These are phyloP conservation scores for Choiromyces venosus DNA, from an alignment of 495 filamentous ascomycete genomes.

Conservation along the genomic window DNA sequence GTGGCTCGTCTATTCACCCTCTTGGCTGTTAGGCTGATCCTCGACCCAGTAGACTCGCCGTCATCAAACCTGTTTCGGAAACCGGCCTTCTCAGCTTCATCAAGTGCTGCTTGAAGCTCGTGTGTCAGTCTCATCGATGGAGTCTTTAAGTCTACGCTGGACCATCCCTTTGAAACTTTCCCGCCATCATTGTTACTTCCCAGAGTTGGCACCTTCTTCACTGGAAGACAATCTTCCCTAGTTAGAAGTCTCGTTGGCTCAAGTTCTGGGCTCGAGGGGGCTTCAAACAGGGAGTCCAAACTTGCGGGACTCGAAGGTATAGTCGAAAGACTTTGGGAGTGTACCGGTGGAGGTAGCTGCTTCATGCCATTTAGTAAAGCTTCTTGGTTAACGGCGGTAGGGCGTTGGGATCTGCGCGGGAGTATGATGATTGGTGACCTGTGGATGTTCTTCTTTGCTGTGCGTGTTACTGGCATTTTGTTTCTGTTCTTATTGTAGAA, in stretches of 20 bases:
- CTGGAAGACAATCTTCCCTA: no score
- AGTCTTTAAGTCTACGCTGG: no score
- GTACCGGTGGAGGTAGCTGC: background rate
- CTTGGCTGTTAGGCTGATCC: background rate
- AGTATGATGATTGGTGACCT: background rate
- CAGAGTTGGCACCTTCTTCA: background rate
- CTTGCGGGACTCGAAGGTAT: background rate
- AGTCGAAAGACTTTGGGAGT: background rate
- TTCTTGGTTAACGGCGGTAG: background rate
- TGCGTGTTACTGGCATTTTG: background rate
- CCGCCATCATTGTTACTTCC: no score
- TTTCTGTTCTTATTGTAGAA: background rate
- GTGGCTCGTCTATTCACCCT: background rate
- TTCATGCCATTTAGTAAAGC: background rate
- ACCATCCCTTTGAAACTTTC: no score
- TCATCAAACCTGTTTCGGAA: background rate
- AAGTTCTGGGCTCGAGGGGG: background rate
- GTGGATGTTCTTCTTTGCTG: background rate
- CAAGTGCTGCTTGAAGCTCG: background rate
- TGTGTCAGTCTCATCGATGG: background rate
- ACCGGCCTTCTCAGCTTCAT: background rate
- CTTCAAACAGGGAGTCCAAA: background rate
- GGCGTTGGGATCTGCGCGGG: background rate
- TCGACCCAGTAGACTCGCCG: background rate
- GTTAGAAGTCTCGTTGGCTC: background rate